Evolutionary conservation across 257 asterid genomes (phyloP).

Genomic region (Gentiana macrophylla): DNA sequence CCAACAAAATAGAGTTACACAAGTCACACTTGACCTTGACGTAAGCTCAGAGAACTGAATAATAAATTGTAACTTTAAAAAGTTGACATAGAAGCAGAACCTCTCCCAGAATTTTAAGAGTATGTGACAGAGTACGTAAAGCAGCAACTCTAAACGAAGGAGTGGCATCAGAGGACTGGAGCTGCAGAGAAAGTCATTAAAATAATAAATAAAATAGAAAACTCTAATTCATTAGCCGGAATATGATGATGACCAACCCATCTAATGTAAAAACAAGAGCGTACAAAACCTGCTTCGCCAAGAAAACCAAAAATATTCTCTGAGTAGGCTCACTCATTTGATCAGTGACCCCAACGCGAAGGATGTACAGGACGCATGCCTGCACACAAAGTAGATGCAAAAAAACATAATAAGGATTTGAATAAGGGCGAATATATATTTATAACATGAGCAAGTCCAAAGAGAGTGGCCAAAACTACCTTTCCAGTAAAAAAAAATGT

Average conservation of each 20-base stretch:
- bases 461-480: background rate
- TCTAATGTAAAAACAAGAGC: conserved; percentile 14
- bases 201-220: conserved; percentile 1
- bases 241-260: background rate
- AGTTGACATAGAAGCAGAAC: conserved; percentile 14
- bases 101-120: conserved; percentile 90
- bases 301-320: conserved; percentile 74
- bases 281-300: conserved; percentile 76
- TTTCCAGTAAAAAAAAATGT: background rate
- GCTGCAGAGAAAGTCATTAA: conserved; percentile 47
- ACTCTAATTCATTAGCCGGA: background rate
- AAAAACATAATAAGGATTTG: conserved; percentile 5
- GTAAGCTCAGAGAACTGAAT: too few relatives aligned
- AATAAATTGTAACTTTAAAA: too few relatives aligned
- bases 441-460: background rate
- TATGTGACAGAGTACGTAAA: conserved; percentile 70
- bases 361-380: conserved; percentile 91
- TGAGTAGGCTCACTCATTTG: conserved; percentile 97
- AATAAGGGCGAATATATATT: too few relatives aligned
- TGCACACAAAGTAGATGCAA: conserved; percentile 29
- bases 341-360: conserved; percentile 90
- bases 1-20: too few relatives aligned
- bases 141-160: conserved; percentile 88
- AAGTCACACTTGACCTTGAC: too few relatives aligned
- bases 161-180: conserved; percentile 67